Conservation (phyloP, 805 yeast genomes). For the Zygosaccharomyces bailii region DNA sequence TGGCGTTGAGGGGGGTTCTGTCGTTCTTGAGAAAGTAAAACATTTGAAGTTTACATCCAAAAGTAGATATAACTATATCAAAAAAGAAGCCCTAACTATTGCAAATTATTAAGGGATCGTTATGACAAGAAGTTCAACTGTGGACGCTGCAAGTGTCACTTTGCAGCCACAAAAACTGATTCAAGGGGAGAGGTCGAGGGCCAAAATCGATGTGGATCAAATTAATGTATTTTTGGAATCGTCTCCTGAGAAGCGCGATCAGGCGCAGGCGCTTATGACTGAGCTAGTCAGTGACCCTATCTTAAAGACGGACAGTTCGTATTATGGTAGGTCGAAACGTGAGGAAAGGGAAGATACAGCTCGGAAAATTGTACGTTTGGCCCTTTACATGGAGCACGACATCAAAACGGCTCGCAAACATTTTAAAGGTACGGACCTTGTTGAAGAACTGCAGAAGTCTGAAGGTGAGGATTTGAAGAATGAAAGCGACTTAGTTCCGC, state of each 20-base stretch:
- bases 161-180: conserved; percentile 32
- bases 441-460: conserved; percentile 26
- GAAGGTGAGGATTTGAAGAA: conserved; percentile 9
- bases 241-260: conserved; percentile 42
- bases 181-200: conserved; percentile 43
- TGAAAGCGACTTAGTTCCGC: conserved; percentile 9
- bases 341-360: conserved; percentile 61
- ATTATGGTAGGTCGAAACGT: conserved; percentile 55
- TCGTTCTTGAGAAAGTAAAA: too few relatives aligned
- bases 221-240: conserved; percentile 59
- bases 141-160: conserved; percentile 21
- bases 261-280: conserved; percentile 49
- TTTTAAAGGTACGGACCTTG: conserved; percentile 26
- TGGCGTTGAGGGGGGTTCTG: too few relatives aligned
- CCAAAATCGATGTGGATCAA: conserved; percentile 42
- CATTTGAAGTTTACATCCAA: neutral
- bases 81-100: neutral
- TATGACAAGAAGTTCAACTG: conserved; percentile 33
- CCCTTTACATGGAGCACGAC: conserved; percentile 54
- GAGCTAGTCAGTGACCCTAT: conserved; percentile 68
- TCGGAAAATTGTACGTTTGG: conserved; percentile 55
- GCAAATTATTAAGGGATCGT: neutral
- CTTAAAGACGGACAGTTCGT: conserved; percentile 48
- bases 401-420: conserved; percentile 26
- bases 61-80: neutral